phyloP scores from a whole-genome alignment of 768 basidiomycete genomes.

The Serendipita sp. region DNA sequence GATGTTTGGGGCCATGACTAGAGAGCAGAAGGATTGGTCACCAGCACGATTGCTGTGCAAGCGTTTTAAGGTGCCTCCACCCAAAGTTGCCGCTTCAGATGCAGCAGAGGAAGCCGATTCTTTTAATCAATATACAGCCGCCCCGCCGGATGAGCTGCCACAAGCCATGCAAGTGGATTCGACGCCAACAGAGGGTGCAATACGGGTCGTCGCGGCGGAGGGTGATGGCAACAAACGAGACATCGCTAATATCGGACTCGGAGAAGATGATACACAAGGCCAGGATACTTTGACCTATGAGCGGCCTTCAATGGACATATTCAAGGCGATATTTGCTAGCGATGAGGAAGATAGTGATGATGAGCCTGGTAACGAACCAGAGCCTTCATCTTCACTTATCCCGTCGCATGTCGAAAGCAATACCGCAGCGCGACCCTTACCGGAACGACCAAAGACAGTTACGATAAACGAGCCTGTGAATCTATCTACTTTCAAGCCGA shows the following conservation, averaged over 20 bases:
- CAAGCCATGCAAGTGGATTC: conserved; percentile 12
- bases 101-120: conserved; percentile 15
- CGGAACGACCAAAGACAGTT: background rate
- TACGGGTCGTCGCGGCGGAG: conserved; percentile 3
- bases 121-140: conserved; percentile 10
- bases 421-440: background rate
- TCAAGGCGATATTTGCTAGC: conserved; percentile 96
- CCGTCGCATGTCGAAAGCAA: conserved; percentile 5
- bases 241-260: conserved; percentile 71
- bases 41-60: conserved; percentile 82
- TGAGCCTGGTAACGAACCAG: conserved; percentile 31
- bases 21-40: conserved; percentile 58
- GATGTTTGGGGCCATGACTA: conserved; percentile 81
- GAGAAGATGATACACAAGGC: conserved; percentile 85
- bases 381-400: conserved; percentile 17
- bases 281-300: conserved; percentile 76
- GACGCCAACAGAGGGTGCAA: conserved; percentile 4
- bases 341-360: conserved; percentile 78
- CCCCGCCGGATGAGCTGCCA: conserved; percentile 9
- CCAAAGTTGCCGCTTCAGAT: conserved; percentile 17
- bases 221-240: conserved; percentile 29
- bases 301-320: conserved; percentile 79
- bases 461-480: conserved; percentile 26
- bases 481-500: conserved; percentile 69
- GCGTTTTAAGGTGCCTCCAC: conserved; percentile 60